Base-by-base conservation (phyloP, 352 stramenopile species). In the Peronospora belbahrii region DNA sequence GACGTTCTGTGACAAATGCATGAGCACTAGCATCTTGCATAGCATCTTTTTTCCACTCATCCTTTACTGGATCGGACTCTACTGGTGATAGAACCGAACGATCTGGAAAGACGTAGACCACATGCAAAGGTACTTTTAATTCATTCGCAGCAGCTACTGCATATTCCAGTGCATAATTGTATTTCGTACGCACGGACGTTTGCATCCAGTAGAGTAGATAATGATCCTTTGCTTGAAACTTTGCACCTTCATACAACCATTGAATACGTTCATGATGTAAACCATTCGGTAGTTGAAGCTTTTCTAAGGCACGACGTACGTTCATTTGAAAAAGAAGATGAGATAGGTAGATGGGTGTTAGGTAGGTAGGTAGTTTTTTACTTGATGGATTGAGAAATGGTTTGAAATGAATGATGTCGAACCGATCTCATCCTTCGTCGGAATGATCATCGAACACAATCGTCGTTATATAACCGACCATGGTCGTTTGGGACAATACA, bases 131-230 rank as follows among this genome's bases (percentile, higher is more conserved):
- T 27, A 89, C 46, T 14, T 74, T 38, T 5, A 93, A 56, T 23
- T 67, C 64, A 13, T 83, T 83, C 10, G 82, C 78, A 1, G 70
- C 74, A 1, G 74, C 68, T 24, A 93, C 67, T 1, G 82, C 78
- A 30, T 76, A 88, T 50, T 93, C 76, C 17, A 93, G 65, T 35
- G 79, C 59, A 56, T 88, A 90, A 48, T 93, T 93, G 63, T 87
- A 80, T 37, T 83, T 79, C 19, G 76, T 62, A 31, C 82, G 82
- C 56, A 91, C 74, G 1, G 77, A 83, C 33, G 78, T 89, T 50
- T 93, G 82, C 82, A 93, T 93, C 82, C 82, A 93, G 62, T 93
- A 93, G 48, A 93, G 61, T 33, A 93, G 46, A 30, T 84, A 74
- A 51, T 52, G 20, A 39, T 17, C 23, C 28, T 59, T 13, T 14